Base-by-base conservation (phyloP, 306 rosid genomes). In the Begonia masoniana region DNA sequence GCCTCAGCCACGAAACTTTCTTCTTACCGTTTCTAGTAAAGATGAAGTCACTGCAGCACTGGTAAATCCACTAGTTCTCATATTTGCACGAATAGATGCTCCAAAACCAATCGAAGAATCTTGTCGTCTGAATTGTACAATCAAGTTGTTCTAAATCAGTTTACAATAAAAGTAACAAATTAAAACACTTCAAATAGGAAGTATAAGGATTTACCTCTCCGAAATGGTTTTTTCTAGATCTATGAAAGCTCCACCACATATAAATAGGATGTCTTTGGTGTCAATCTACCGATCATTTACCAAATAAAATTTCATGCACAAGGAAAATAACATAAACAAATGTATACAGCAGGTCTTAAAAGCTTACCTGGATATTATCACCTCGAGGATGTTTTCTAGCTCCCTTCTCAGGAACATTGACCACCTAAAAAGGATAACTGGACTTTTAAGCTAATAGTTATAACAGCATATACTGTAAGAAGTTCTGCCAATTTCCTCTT, bases 101-200 rank as follows among this genome's bases (percentile, higher is more conserved):
- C 97, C 97, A 45, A 85, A 89, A 52, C 97, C 97, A 66, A 89
- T 89, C 5, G 97, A 89, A 67, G 97, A 89, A 68, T 89, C 95
- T 65, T 85, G 95, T 17, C 97, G 88, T 71, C 97, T 89, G 87
- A 53, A 68, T 61, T 64, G 71, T 68, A 67, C 51, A 61, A 59
- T 56, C 39, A 31, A 31, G 39, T 31, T 31, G 39, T 31, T 31
- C 39, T 31, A 31, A 31, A 45, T 45, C 49, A 11, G 49, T 45
- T 53, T 62, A 47, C 4, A 6, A 47, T 41, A 36, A 43, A 4
- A 46, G 60, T 47, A 66, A n/a, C n/a, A 45, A 60, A 52, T 21
- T 35, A 0, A 36, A 52, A 13, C 15, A 42, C 16, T 39, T 15
- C 35, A 23, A 12, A 15, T 47, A 60, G 53, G 62, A 55, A 42